Base-by-base conservation (phyloP, 2,329 filamentous ascomycete species). In the Paraphoma chrysanthemicola region DNA sequence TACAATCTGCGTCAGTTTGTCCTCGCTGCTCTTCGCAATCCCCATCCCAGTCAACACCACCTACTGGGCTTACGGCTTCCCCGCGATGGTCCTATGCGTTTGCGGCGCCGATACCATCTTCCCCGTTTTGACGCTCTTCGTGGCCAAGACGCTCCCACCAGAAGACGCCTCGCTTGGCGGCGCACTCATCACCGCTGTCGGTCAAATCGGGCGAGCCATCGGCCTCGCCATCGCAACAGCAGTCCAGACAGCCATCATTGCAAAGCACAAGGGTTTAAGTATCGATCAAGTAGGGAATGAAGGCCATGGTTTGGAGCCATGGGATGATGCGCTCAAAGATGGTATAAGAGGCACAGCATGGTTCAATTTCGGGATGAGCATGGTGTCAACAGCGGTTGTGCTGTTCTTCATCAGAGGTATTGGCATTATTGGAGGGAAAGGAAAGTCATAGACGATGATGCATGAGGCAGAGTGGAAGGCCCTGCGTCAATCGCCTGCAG, bases 81-180 rank as follows among this genome's bases (percentile, higher is more conserved):
- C 84, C 2, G 87, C 88, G 8, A 90, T 91, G 85, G 73, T 87
- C 0, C 76, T 91, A 3, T 82, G 83, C 6, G 87, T 90, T 8
- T 79, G 89, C 36, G 88, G 89, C 31, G 86, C 87, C 3, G 88
- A 91, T 67, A 88, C 86, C 0, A 80, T 88, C 0, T 90, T 86
- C 80, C 88, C 88, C 0, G 85, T 84, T 4, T 77, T 91, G 16
- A 87, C 86, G 0, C 80, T 91, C 0, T 90, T 89, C 68, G 88
- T 85, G 0, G 88, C 88, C 0, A 85, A 86, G 57, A 80, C 84
- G 0, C 79, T 91, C 0, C 85, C 88, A 0, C 77, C 79, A 0
- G 84, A 86, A 48, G 88, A 91, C 59, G 88, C 91, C 66, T 86
- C 87, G 1, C 73, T 91, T 0, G 88, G 88, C 0, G 89, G 88